Conservation (phyloP, 257 asterid genomes). For the Leptodermis oblonga region DNA sequence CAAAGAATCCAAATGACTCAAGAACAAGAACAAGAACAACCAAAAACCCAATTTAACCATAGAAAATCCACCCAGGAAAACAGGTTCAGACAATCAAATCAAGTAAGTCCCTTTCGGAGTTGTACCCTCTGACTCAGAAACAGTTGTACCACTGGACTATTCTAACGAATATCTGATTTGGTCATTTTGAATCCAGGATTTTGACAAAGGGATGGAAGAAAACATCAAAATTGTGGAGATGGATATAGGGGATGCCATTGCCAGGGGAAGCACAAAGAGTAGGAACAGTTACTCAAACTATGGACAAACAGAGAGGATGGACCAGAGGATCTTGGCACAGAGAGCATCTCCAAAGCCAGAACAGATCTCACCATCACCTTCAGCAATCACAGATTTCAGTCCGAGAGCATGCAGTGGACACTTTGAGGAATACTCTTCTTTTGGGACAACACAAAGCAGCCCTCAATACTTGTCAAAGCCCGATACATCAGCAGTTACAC, state of each 20-base stretch:
- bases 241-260: conserved; percentile 67
- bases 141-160: no score
- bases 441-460: conserved; percentile 70
- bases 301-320: conserved; percentile 34
- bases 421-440: conserved; percentile 59
- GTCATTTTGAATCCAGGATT: conserved; percentile 38
- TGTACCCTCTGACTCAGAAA: no score
- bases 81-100: conserved; percentile 39
- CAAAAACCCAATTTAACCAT: conserved; percentile 48
- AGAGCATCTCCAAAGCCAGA: conserved; percentile 39
- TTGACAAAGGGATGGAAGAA: conserved; percentile 54
- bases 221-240: conserved; percentile 91
- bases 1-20: conserved; percentile 60
- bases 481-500: conserved; percentile 35
- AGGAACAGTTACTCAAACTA: conserved; percentile 71
- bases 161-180: not conserved
- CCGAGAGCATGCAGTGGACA: conserved; percentile 68
- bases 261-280: conserved; percentile 46
- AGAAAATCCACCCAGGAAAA: conserved; percentile 65
- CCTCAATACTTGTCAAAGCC: conserved; percentile 75
- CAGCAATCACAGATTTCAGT: conserved; percentile 57
- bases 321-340: conserved; percentile 34
- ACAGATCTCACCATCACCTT: conserved; percentile 58
- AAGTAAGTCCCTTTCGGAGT: no score
- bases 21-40: conserved; percentile 39